These are phyloP conservation scores for Zoysia japonica DNA, from an alignment of 176 grass and related monocot species.

Conservation along the genomic window DNA sequence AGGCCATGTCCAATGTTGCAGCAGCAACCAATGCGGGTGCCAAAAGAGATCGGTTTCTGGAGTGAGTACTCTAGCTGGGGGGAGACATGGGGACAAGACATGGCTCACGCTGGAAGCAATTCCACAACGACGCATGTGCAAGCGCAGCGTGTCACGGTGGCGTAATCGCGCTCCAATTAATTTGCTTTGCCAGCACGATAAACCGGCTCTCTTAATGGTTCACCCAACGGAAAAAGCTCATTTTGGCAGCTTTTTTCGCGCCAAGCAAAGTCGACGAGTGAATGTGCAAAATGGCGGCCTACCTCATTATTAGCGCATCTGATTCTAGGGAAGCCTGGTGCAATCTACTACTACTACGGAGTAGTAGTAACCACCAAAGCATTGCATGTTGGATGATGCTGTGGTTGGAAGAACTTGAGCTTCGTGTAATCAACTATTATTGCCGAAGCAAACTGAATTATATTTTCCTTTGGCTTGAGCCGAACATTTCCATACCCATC, in stretches of 20 bases:
- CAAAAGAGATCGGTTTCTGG: conserved; percentile 26
- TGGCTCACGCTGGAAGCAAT: conserved; percentile 42
- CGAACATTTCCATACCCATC: background rate
- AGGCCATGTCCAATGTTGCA: conserved; percentile 8
- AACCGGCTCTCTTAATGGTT: conserved; percentile 36
- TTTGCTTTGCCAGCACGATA: conserved; percentile 50
- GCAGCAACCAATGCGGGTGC: conserved; percentile 27
- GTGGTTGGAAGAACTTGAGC: background rate
- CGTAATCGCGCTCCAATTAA: conserved; percentile 40
- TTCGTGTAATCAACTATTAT: background rate
- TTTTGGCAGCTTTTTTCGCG: conserved; percentile 52
- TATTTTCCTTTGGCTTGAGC: background rate
- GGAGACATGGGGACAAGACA: conserved; percentile 32
- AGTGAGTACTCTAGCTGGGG: background rate
- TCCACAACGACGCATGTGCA: conserved; percentile 41
- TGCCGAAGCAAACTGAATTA: background rate
- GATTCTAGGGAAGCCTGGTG: conserved; percentile 25
- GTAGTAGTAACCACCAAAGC: conserved; percentile 6
- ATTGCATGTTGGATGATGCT: background rate
- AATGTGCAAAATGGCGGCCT: conserved; percentile 30
- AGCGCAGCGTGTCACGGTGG: conserved; percentile 19
- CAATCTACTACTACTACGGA: background rate
- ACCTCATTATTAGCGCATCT: conserved; percentile 38
- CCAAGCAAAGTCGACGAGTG: conserved; percentile 46
- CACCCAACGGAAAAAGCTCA: conserved; percentile 48